Percentiles rank a stretch among this genome's conserved stretches.
These are phyloP conservation scores for Solanum stenotomum DNA, from an alignment of 257 asterid genomes.

Conservation along the genomic window DNA sequence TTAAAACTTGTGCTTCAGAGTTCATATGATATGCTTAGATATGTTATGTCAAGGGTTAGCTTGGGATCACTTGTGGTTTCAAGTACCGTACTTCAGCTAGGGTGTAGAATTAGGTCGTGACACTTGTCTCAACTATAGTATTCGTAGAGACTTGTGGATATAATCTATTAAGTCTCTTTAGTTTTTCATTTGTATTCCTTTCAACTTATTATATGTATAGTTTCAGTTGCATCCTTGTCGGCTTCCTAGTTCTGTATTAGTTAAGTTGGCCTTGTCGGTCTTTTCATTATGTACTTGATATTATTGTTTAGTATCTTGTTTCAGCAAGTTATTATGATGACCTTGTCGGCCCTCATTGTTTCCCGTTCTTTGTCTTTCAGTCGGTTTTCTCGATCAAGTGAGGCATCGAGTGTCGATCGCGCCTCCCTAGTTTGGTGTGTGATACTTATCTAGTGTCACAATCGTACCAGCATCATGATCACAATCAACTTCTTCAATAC, in stretches of 20 bases:
- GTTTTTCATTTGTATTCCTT: too few relatives aligned
- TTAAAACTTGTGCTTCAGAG: not conserved
- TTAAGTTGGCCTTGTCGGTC: not conserved
- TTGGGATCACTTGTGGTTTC: not conserved
- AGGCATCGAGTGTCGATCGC: not conserved
- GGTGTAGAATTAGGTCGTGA: not conserved
- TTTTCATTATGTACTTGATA: not conserved
- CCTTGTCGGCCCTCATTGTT: not conserved
- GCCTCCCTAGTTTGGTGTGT: not conserved
- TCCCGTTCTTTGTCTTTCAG: too few relatives aligned
- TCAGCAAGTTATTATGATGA: not conserved
- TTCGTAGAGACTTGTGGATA: not conserved
- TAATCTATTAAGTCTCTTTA: not conserved
- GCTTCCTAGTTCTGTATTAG: not conserved
- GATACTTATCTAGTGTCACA: not conserved
- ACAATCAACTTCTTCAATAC: not conserved
- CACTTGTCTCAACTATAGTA: not conserved
- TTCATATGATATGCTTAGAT: not conserved
- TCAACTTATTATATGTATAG: too few relatives aligned
- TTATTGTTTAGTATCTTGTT: too few relatives aligned
- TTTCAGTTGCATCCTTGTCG: not conserved
- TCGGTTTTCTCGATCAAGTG: not conserved
- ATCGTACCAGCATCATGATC: not conserved
- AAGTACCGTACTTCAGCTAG: not conserved
- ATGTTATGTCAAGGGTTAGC: not conserved